Percentiles rank a stretch among this genome's conserved stretches.
phyloP scores from a whole-genome alignment of 768 basidiomycete genomes.

The Hemileccinum rubropunctum region DNA sequence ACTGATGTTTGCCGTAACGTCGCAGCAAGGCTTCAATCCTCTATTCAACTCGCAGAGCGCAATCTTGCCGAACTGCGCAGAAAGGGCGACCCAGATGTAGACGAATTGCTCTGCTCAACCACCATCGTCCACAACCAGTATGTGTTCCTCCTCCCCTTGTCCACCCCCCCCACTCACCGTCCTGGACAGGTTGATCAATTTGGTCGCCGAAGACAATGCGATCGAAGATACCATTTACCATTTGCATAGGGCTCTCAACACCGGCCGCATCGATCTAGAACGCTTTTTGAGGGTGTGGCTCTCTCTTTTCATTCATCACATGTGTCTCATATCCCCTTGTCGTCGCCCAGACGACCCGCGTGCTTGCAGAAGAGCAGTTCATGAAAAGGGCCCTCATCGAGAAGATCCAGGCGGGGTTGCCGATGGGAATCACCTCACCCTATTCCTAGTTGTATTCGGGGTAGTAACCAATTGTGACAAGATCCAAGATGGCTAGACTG shows the following conservation, averaged over 20 bases:
- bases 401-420: constrained; percentile 71
- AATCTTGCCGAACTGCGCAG: constrained; percentile 74
- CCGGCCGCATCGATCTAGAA: constrained; percentile 90
- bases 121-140: constrained; percentile 98
- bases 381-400: constrained; percentile 94
- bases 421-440: constrained; percentile 44
- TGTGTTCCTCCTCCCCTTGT: constrained; percentile 5
- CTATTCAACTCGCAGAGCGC: constrained; percentile 65
- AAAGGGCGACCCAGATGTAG: constrained; percentile 90
- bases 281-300: constrained; percentile 82
- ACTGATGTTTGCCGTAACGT: constrained; percentile 86
- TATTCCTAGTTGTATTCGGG: constrained; percentile 40
- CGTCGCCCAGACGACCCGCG: constrained; percentile 64
- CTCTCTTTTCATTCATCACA: constrained; percentile 16
- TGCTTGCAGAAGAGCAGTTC: constrained; percentile 93
- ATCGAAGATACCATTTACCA: constrained; percentile 99
- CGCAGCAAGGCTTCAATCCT: constrained; percentile 57
- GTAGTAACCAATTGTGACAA: constrained; percentile 24
- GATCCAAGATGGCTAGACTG: constrained; percentile 26
- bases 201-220: constrained; percentile 99
- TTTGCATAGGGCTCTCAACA: constrained; percentile 88
- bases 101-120: constrained; percentile 94
- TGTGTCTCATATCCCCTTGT: constrained; percentile 14
- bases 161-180: constrained; percentile 15
- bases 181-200: constrained; percentile 78